Percentiles rank a stretch among this genome's conserved stretches.
Conservation (phyloP, 257 asterid species). For the Penstemon newberryi region DNA sequence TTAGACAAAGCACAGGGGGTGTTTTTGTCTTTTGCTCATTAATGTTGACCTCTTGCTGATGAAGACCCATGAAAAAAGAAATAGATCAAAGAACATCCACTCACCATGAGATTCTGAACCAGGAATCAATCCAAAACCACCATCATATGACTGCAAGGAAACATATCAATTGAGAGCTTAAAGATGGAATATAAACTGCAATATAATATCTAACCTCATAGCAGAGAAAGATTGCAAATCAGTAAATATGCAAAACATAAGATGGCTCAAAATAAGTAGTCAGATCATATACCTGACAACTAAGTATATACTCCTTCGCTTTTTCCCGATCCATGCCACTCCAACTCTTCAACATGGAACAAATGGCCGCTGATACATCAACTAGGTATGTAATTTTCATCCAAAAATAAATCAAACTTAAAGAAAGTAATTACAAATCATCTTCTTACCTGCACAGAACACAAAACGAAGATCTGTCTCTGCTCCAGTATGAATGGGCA, state of each 20-base stretch:
- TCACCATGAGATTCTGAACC: slow-evolving; percentile 97
- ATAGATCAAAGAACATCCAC: slow-evolving; percentile 29
- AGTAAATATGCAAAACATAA: neutral
- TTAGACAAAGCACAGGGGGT: too few species aligned
- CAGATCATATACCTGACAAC: slow-evolving; percentile 66
- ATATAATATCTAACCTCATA: slow-evolving; percentile 14
- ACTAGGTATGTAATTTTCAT: slow-evolving; percentile 20
- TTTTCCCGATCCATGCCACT: slow-evolving; percentile 83
- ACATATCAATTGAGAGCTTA: slow-evolving; percentile 7
- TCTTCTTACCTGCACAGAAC: slow-evolving; percentile 80
- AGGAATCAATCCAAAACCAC: slow-evolving; percentile 91
- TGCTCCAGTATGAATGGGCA: slow-evolving; percentile 91
- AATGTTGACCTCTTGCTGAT: slow-evolving; percentile 8
- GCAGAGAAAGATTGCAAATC: slow-evolving; percentile 5
- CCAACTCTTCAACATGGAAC: slow-evolving; percentile 83
- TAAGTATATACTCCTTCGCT: slow-evolving; percentile 74
- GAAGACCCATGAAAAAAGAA: neutral
- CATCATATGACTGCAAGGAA: slow-evolving; percentile 88
- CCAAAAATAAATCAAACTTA: slow-evolving; percentile 21
- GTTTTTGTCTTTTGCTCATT: too few species aligned
- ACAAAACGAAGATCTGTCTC: slow-evolving; percentile 96
- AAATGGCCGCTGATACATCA: slow-evolving; percentile 70
- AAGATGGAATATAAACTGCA: slow-evolving; percentile 19
- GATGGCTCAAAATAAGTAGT: slow-evolving; percentile 14
- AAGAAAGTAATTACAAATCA: slow-evolving; percentile 15